Percentiles rank a stretch among this genome's conserved stretches.
Evolutionary conservation across 148 eudicot genomes (phyloP).

Genomic region (Chenopodium album): DNA sequence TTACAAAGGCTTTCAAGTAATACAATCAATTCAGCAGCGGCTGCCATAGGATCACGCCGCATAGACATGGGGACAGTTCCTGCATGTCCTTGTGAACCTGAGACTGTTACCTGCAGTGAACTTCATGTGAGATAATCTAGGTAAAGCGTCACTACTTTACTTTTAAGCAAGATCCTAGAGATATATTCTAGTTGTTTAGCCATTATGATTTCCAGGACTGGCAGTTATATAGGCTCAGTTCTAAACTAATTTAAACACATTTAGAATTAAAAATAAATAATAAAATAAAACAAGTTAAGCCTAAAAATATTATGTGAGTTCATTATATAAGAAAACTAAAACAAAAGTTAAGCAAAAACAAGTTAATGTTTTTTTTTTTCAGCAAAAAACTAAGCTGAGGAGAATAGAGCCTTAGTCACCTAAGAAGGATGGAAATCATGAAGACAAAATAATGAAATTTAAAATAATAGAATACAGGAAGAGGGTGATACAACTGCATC

Average conservation of each 20-base stretch:
- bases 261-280: no score
- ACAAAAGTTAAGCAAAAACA: no score
- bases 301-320: no score
- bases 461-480: not conserved
- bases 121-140: conserved; percentile 19
- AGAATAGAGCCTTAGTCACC: not conserved
- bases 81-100: conserved; percentile 97
- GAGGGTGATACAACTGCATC: not conserved
- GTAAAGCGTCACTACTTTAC: not conserved
- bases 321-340: no score
- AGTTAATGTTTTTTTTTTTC: no score
- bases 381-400: no score
- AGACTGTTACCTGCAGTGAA: conserved; percentile 76
- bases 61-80: conserved; percentile 98
- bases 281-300: no score
- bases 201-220: not conserved
- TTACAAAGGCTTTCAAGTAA: conserved; percentile 76
- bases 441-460: not conserved
- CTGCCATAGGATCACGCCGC: conserved; percentile 97
- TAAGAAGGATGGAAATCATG: not conserved
- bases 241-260: no score
- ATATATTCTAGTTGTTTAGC: not conserved
- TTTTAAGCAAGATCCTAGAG: not conserved
- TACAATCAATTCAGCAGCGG: conserved; percentile 88
- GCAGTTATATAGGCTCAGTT: not conserved